phyloP scores from a whole-genome alignment of 2,329 filamentous ascomycete genomes.

The Aspergillus cejpii region DNA sequence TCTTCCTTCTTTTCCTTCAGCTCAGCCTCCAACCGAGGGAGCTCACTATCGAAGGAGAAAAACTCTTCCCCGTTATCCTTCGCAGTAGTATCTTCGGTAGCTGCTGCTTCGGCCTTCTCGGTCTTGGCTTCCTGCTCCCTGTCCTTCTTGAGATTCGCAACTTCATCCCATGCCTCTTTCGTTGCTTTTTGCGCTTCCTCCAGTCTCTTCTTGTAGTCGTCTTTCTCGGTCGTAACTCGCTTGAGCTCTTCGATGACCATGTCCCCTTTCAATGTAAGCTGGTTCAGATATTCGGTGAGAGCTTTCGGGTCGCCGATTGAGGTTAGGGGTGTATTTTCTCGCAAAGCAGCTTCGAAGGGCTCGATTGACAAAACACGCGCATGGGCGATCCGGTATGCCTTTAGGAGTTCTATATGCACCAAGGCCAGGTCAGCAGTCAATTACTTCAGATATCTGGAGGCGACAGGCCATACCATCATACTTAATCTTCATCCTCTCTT shows the following conservation, averaged over 20 bases:
- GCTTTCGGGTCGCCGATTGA: conserved; percentile 80
- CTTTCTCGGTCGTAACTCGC: conserved; percentile 72
- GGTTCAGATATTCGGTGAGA: conserved; percentile 81
- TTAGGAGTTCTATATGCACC: conserved; percentile 63
- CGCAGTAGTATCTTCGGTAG: conserved; percentile 4
- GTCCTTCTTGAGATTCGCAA: conserved; percentile 49
- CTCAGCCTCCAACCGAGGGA: conserved; percentile 72
- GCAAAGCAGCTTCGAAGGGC: conserved; percentile 82
- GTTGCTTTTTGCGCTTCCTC: conserved; percentile 61
- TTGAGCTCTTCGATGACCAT: conserved; percentile 95
- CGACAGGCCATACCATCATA: conserved; percentile 62
- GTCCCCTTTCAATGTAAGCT: conserved; percentile 75
- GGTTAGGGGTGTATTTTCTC: conserved; percentile 85
- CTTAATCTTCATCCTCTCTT: conserved; percentile 83
- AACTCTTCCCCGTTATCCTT: conserved; percentile 55
- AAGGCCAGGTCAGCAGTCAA: neutral
- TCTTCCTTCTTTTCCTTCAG: conserved; percentile 63
- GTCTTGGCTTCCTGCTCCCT: conserved; percentile 19
- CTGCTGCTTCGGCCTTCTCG: neutral
- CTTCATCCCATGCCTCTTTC: conserved; percentile 57
- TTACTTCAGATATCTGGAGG: neutral
- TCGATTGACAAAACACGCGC: conserved; percentile 80
- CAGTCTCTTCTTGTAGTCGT: conserved; percentile 68
- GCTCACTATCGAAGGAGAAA: conserved; percentile 86
- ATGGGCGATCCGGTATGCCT: conserved; percentile 88